A percentile compares a stretch with the other conserved stretches of the same genome.
Conservation (phyloP, 2,329 filamentous ascomycete species). For the Trematosphaeria pertusa region DNA sequence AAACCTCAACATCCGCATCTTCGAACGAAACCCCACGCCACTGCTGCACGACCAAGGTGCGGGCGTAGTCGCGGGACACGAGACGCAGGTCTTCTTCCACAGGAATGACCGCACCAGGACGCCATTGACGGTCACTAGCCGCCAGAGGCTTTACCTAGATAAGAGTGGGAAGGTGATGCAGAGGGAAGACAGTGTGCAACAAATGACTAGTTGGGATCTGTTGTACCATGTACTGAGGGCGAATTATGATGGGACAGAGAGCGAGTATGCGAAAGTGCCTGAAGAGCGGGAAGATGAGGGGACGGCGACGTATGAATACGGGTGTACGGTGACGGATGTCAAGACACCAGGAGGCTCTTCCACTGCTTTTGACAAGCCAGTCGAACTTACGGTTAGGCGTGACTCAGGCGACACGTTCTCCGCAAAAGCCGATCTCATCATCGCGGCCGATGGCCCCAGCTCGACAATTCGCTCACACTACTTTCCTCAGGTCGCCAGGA, state of each 20-base stretch:
- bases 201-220: slow-evolving; percentile 40
- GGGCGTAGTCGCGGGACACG: slow-evolving; percentile 30
- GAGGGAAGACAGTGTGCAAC: slow-evolving; percentile 25
- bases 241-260: slow-evolving; percentile 32
- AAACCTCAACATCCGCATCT: slow-evolving; percentile 29
- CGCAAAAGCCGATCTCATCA: slow-evolving; percentile 23
- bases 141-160: slow-evolving; percentile 29
- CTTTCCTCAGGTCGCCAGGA: slow-evolving; percentile 22
- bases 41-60: slow-evolving; percentile 38
- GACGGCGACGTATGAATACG: slow-evolving; percentile 24
- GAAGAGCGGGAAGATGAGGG: slow-evolving; percentile 20
- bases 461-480: slow-evolving; percentile 27
- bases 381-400: slow-evolving; percentile 18
- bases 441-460: slow-evolving; percentile 34
- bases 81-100: slow-evolving; percentile 31
- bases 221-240: slow-evolving; percentile 34
- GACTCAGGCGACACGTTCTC: slow-evolving; percentile 11
- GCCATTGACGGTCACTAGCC: slow-evolving; percentile 23
- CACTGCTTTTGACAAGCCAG: slow-evolving; percentile 6
- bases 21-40: slow-evolving; percentile 33
- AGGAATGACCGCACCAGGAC: slow-evolving; percentile 27
- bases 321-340: slow-evolving; percentile 22
- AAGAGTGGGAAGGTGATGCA: slow-evolving; percentile 24
- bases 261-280: slow-evolving; percentile 24
- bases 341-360: slow-evolving; percentile 8